Percentiles rank a stretch among this genome's conserved stretches.
phyloP scores from a whole-genome alignment of 1,139 yeast species.

The Pneumocystis sp. region DNA sequence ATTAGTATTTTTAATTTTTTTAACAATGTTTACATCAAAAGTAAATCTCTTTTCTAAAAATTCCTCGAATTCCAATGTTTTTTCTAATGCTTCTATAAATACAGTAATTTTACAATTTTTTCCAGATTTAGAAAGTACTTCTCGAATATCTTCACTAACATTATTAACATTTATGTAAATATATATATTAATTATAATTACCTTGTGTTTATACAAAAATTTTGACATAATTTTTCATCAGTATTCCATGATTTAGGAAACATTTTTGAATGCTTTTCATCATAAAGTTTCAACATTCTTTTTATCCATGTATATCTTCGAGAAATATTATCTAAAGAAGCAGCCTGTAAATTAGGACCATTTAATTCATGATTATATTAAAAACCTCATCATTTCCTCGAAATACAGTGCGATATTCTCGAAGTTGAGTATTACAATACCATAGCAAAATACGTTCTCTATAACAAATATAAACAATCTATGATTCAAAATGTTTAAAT shows the following conservation, averaged over 20 bases:
- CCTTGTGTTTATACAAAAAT: conserved; percentile 41
- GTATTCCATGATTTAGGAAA: conserved; percentile 69
- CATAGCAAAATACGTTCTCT: conserved; percentile 52
- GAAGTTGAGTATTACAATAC: conserved; percentile 57
- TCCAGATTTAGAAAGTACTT: conserved; percentile 28
- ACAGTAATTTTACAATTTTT: conserved; percentile 38
- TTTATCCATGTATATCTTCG: conserved; percentile 72
- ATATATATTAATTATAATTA: neutral
- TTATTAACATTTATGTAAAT: neutral
- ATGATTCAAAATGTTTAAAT: neutral
- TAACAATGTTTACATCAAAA: neutral
- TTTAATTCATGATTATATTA: neutral
- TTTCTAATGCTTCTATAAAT: conserved; percentile 44
- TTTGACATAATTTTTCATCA: conserved; percentile 41
- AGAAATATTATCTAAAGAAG: conserved; percentile 70
- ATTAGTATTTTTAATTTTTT: neutral
- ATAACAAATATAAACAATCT: neutral
- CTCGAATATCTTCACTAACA: conserved; percentile 40
- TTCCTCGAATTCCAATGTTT: conserved; percentile 65
- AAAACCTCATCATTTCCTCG: conserved; percentile 49
- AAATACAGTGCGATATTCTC: conserved; percentile 64
- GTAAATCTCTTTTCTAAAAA: conserved; percentile 38
- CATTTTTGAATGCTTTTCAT: conserved; percentile 34
- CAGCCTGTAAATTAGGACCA: conserved; percentile 35
- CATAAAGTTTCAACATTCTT: conserved; percentile 49